Percentiles rank a stretch among this genome's conserved stretches.
These are phyloP conservation scores for Helotiales sp. DNA, from an alignment of 2,329 filamentous ascomycete species.

Conservation along the genomic window DNA sequence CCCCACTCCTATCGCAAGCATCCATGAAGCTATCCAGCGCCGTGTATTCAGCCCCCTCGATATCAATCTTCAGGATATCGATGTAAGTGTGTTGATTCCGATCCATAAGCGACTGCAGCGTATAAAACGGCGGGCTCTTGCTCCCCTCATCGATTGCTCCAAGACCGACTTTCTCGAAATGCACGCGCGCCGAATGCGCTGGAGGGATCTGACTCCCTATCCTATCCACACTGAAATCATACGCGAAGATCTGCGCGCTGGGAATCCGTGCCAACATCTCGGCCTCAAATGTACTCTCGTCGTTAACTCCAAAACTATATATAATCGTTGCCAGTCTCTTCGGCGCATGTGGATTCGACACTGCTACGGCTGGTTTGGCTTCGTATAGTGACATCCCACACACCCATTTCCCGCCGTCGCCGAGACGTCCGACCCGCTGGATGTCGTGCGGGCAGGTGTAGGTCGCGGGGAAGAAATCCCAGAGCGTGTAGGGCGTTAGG, in stretches of 20 bases:
- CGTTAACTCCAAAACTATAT: slow-evolving; percentile 48
- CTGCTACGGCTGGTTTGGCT: slow-evolving; percentile 24
- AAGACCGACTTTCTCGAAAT: slow-evolving; percentile 46
- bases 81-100: slow-evolving; percentile 47
- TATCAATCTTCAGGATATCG: slow-evolving; percentile 50
- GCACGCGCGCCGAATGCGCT: slow-evolving; percentile 33
- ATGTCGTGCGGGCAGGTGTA: slow-evolving; percentile 50
- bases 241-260: slow-evolving; percentile 46
- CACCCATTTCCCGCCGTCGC: slow-evolving; percentile 51
- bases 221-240: slow-evolving; percentile 46
- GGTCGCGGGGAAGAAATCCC: slow-evolving; percentile 48
- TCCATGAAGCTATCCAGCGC: slow-evolving; percentile 41
- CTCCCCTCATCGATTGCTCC: slow-evolving; percentile 39
- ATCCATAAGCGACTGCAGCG: slow-evolving; percentile 46
- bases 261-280: slow-evolving; percentile 47
- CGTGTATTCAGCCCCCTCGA: slow-evolving; percentile 46
- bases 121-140: slow-evolving; percentile 44
- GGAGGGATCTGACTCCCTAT: slow-evolving; percentile 40
- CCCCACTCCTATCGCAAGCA: slow-evolving; percentile 21
- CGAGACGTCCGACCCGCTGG: slow-evolving; percentile 47
- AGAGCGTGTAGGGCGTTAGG: slow-evolving; percentile 45
- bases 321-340: slow-evolving; percentile 36
- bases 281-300: slow-evolving; percentile 49
- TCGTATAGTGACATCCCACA: slow-evolving; percentile 49
- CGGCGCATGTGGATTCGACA: slow-evolving; percentile 22